Base-by-base conservation (phyloP, 345 rosid species). In the Boechera retrofracta region DNA sequence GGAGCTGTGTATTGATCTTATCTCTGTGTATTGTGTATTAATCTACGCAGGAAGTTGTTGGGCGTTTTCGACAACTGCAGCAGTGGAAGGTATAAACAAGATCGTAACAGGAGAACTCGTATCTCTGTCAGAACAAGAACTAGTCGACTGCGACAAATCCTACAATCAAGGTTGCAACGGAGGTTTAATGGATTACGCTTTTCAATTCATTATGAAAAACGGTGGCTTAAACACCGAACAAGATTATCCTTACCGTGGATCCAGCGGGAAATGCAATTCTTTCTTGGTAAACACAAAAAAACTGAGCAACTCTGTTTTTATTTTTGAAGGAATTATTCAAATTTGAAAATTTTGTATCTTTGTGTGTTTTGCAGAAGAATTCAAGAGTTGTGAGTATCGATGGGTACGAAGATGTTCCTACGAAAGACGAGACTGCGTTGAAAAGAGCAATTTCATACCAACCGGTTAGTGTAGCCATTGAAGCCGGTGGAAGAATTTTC, bases 151-250 rank as follows among this genome's bases (percentile, higher is more conserved):
- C 15, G 99, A 95, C 84, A 82, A 48, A 2, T 0, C 80, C 4
- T 87, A 89, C 51, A 86, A 95, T 61, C 83, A 83, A 41, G 99
- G 99, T 0, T 95, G 99, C 72, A 85, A 89, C 32, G 98, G 99
- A 3, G 99, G 99, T 74, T 86, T 95, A 7, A 95, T 95, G 99
- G 99, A 95, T 79, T 90, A 95, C 36, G 99, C 93, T 36, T 95
- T 92, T 80, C 88, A 90, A 61, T 95, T 90, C 88, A 95, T 95
- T 32, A 87, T 88, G 7, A 76, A 89, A 52, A 89, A 89, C 13
- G 98, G 99, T 24, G 99, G 99, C 13, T 82, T 95, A 5, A 92
- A 88, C 79, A 73, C 96, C 0, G 98, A 92, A 26, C 57, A 77
- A 42, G 91, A 89, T 69, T 95, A 95, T 69, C 96, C 98, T 63